Evolutionary conservation across 2,329 filamentous ascomycete genomes (phyloP), one percentile per base, ranked within the genome.

Genomic region (Eutypa lata): DNA sequence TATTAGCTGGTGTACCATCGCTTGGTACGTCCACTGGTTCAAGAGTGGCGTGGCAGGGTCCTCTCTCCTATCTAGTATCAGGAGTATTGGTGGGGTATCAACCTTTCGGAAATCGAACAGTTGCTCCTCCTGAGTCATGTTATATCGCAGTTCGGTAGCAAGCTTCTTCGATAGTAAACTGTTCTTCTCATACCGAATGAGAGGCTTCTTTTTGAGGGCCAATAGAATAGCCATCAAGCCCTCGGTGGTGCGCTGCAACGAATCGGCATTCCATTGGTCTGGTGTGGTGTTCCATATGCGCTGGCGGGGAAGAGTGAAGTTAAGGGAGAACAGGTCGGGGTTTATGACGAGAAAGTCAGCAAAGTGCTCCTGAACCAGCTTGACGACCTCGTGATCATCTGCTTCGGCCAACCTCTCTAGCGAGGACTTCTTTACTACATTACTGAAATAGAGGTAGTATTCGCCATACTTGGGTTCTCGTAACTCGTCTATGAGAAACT

Each of bases 11-110:
- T 99, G 94, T 1, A 99, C 94, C 92, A 99, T 99, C n/a, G 94
- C 94, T 73, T 99, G 94, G 66, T 99, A 99, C 24, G 94, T 99
- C 94, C 94, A 99, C 69, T 99, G 94, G 2, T 91, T 96, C 47
- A 99, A 80, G 11, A 99, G 76, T 0, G 94, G 94, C 3, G 94
- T 99, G 48, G 97, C 89, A 0, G 94, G 93, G 65, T 99, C 94
- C 67, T 97, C 92, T 69, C 94, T 84, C 42, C 94, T 85, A 71
- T 99, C 94, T 28, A 99, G 74, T 50, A 99, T 84, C 33, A 99
- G 79, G 14, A 99, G 78, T 61, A 99, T 92, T 0, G 95, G 94
- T 8, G 93, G 90, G 0, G 94, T 99, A 70, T 99, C 94, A 49
- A 92, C 88, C 70, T 91, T 92, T 58, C 93, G 84, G 70, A 99